Base-by-base conservation (phyloP, 192 early-diverging fungal species). In the Backusella liffmaniae region DNA sequence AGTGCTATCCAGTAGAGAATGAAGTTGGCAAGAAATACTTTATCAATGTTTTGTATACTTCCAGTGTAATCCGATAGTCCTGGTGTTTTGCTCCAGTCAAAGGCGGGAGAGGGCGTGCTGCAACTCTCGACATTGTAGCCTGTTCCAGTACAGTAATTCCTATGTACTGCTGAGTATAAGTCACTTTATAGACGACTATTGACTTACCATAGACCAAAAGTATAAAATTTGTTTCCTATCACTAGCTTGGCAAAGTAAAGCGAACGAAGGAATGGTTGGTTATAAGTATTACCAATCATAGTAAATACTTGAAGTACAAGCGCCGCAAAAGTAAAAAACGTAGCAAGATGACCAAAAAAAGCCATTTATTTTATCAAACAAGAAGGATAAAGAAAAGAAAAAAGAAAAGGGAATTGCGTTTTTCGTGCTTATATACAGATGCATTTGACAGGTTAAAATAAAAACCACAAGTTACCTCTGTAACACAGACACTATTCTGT, bases 231-330 rank as follows among this genome's bases (percentile, higher is more conserved):
- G 16, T 44, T 41, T 51, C 69, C 29, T 29, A 66, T n/a, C 29
- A 26, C 66, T 16, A 80, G 35, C 1, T 70, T 53, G 21, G 74
- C 73, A 76, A 76, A 75, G 26, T 73, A 80, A 16, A 80, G 62
- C 26, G 66, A 65, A 16, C 62, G 68, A 42, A 80, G 67, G 62
- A 80, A 76, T 23, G 74, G 62, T 29, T 67, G 41, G 46, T 80
- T 76, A 34, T 71, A 75, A 16, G 74, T 75, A 53, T 73, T 80
- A 23, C 79, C 79, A 51, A 80, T 72, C 68, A 80, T 36, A 5
- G 74, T 72, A 53, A 80, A 80, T 18, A 80, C 66, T 66, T 80
- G 46, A 18, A 80, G 69, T n/a, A 76, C 59, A 36, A 80, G 39
- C 7, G 74, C 79, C 23, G 74, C 79, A 53, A 75, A 75, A 2